phyloP scores from a whole-genome alignment of 2,329 filamentous ascomycete species.

The Nannizzia gypsea region DNA sequence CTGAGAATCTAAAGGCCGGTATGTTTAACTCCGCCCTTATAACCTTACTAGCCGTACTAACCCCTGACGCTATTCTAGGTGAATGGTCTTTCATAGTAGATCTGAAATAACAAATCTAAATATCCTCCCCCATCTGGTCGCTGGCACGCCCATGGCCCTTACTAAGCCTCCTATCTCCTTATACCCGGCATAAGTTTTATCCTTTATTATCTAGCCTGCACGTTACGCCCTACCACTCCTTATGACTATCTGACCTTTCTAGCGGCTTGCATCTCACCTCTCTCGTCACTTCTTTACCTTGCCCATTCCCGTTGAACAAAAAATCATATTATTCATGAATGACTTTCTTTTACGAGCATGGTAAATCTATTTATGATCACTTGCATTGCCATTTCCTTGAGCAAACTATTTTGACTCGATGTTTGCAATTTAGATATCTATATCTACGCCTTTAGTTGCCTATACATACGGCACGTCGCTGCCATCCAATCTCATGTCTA shows the following conservation, averaged over 20 bases:
- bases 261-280: background rate
- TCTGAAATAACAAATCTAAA: background rate
- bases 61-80: conserved; percentile 18
- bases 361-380: background rate
- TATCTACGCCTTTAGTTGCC: background rate
- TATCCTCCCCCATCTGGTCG: background rate
- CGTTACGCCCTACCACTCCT: background rate
- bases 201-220: background rate
- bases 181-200: background rate
- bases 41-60: background rate
- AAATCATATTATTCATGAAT: background rate
- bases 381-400: background rate
- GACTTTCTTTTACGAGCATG: background rate
- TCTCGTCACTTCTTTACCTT: background rate
- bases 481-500: background rate
- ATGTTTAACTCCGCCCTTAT: conserved; percentile 27
- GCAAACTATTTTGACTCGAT: background rate
- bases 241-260: background rate
- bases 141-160: background rate
- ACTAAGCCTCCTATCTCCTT: background rate
- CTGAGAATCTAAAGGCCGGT: conserved; percentile 83
- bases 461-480: background rate
- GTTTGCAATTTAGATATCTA: background rate
- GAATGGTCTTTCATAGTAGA: conserved; percentile 38
- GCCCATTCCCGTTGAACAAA: background rate